Conservation (phyloP, 129 eudicot genomes). For the Centaurea solstitialis region DNA sequence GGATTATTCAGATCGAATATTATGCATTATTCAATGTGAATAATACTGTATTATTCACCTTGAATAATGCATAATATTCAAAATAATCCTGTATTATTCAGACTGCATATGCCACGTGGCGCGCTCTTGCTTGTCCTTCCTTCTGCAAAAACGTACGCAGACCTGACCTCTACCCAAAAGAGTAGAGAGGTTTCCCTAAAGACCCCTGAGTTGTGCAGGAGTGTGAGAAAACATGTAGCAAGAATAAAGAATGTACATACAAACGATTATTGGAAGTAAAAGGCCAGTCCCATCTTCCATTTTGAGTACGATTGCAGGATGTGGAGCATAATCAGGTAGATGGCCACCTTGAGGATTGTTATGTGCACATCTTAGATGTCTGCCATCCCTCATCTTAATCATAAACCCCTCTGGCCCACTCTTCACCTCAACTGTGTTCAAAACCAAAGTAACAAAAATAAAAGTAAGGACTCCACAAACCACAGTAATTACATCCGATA, state of each 20-base stretch:
- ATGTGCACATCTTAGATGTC: slow-evolving; percentile 39
- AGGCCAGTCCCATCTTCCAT: slow-evolving; percentile 97
- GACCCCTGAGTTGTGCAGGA: no score
- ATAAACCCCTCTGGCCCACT: slow-evolving; percentile 36
- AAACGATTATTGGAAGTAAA: slow-evolving; percentile 84
- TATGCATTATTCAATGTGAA: no score
- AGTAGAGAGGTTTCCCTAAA: no score
- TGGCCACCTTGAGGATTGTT: slow-evolving; percentile 52
- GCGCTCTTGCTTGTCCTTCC: no score
- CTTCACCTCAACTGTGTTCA: slow-evolving; percentile 30
- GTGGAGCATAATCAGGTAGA: slow-evolving; percentile 65
- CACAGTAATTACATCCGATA: neutral
- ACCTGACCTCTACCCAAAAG: no score
- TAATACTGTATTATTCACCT: no score
- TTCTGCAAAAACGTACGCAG: no score
- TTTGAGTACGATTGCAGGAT: slow-evolving; percentile 90
- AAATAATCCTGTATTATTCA: no score
- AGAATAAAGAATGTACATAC: slow-evolving; percentile 37
- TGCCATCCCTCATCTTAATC: slow-evolving; percentile 46
- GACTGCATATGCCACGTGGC: no score
- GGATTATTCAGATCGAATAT: no score
- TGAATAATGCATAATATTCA: no score
- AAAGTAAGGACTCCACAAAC: neutral
- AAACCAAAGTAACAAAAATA: neutral
- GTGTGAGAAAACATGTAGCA: no score